Evolutionary conservation across 1,284 basidiomycete genomes (phyloP).

Genomic region (Albatrellus sp.): DNA sequence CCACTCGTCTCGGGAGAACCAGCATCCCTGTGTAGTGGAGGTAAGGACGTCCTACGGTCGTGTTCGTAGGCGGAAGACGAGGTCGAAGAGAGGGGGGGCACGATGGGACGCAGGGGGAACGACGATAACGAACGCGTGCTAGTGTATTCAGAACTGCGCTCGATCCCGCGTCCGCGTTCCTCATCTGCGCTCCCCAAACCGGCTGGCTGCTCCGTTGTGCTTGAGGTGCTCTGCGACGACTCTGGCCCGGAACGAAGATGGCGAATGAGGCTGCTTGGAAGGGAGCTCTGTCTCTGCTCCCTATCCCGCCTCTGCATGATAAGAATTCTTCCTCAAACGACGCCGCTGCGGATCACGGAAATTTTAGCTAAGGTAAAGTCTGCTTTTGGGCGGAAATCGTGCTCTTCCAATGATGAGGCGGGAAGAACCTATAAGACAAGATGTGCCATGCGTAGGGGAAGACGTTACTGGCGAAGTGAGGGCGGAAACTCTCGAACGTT

Average conservation of each 20-base stretch:
- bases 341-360: not conserved
- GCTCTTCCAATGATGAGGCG: not conserved
- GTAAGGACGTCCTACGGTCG: not conserved
- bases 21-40: not conserved
- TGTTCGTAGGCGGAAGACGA: not conserved
- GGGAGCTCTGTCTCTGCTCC: constrained; percentile 26
- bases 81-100: not conserved
- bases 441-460: not conserved
- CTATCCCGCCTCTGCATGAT: constrained; percentile 21
- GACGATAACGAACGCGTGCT: not conserved
- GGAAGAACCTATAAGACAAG: not conserved
- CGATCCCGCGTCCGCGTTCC: not conserved
- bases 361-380: constrained; percentile 2
- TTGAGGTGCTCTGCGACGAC: constrained; percentile 13
- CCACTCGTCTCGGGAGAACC: not conserved
- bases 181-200: not conserved
- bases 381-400: not conserved
- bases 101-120: constrained; percentile 3
- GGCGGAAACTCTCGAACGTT: not conserved
- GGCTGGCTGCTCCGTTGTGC: not conserved
- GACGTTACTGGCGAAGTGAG: not conserved
- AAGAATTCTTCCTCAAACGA: not conserved
- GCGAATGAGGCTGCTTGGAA: constrained; percentile 33
- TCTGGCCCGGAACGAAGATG: constrained; percentile 30
- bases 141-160: not conserved